These are phyloP conservation scores for Jamesozyma lodderae DNA, from an alignment of 805 yeast genomes.

Conservation along the genomic window DNA sequence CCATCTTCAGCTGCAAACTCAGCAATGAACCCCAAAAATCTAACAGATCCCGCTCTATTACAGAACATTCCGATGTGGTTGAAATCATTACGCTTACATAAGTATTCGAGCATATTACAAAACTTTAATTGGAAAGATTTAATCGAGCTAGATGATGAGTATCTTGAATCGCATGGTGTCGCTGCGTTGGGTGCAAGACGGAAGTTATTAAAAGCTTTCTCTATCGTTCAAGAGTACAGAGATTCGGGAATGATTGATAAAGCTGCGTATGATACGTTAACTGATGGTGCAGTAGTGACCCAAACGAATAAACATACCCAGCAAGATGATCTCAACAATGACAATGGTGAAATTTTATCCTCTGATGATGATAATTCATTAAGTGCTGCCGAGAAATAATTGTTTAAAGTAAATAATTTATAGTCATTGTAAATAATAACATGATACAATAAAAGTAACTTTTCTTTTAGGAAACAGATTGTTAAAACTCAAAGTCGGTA, in stretches of 20 bases:
- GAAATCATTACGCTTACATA: conserved; percentile 80
- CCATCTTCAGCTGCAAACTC: conserved; percentile 20
- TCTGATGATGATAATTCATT: too few relatives aligned
- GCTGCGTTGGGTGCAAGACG: conserved; percentile 93
- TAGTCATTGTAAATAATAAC: too few relatives aligned
- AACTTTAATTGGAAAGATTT: conserved; percentile 72
- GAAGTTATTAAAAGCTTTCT: conserved; percentile 85
- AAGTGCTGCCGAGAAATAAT: too few relatives aligned
- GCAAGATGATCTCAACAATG: too few relatives aligned
- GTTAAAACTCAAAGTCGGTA: too few relatives aligned
- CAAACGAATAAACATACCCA: too few relatives aligned
- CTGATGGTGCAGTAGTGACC: too few relatives aligned
- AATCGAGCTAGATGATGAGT: conserved; percentile 58
- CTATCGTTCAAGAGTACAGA: conserved; percentile 57
- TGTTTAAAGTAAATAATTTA: too few relatives aligned
- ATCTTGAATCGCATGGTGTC: conserved; percentile 73
- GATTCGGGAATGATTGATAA: conserved; percentile 32
- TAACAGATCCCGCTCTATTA: conserved; percentile 47
- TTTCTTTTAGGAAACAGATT: too few relatives aligned
- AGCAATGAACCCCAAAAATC: conserved; percentile 40
- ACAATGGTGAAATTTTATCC: too few relatives aligned
- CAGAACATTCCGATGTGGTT: conserved; percentile 87
- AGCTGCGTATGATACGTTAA: too few relatives aligned
- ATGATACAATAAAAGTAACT: too few relatives aligned
- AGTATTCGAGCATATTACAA: conserved; percentile 78